These are phyloP conservation scores for Circinella minor DNA, from an alignment of 371 early-diverging fungal species.

Conservation along the genomic window DNA sequence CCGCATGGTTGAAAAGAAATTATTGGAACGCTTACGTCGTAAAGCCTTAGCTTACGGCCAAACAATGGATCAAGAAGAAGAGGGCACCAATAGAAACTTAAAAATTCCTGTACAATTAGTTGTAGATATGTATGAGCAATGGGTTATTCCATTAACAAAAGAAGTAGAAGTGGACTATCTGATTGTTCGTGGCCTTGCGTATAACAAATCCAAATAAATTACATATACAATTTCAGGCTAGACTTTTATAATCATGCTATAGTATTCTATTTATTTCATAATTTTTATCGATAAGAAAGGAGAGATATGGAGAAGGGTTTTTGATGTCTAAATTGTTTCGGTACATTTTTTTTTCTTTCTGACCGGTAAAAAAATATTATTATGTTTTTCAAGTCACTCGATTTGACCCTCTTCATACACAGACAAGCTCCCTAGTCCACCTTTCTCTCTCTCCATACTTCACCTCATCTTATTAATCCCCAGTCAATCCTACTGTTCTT, in stretches of 20 bases:
- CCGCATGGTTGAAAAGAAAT: slow-evolving; percentile 77
- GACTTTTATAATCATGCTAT: not conserved
- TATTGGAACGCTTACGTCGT: slow-evolving; percentile 79
- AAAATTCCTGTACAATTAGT: slow-evolving; percentile 80
- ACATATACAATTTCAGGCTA: not conserved
- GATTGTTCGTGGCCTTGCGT: slow-evolving; percentile 11
- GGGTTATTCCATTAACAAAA: slow-evolving; percentile 88
- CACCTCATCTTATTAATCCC: too few relatives aligned
- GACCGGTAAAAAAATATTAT: too few relatives aligned
- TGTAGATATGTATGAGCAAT: slow-evolving; percentile 85
- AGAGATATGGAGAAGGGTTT: too few relatives aligned
- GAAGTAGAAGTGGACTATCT: slow-evolving; percentile 82
- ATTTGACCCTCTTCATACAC: too few relatives aligned
- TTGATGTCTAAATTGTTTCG: too few relatives aligned
- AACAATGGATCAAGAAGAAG: slow-evolving; percentile 65
- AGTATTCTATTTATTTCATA: too few relatives aligned
- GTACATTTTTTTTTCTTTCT: too few relatives aligned
- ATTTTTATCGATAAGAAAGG: too few relatives aligned
- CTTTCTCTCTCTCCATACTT: too few relatives aligned
- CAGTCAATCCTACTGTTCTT: too few relatives aligned
- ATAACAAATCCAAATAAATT: slow-evolving; percentile 2
- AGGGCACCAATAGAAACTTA: slow-evolving; percentile 38
- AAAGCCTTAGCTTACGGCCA: slow-evolving; percentile 95
- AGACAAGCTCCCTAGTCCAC: too few relatives aligned
- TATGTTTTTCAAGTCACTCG: too few relatives aligned